phyloP scores from a whole-genome alignment of 2,329 filamentous ascomycete genomes.

The Hypoxylon sp. region DNA sequence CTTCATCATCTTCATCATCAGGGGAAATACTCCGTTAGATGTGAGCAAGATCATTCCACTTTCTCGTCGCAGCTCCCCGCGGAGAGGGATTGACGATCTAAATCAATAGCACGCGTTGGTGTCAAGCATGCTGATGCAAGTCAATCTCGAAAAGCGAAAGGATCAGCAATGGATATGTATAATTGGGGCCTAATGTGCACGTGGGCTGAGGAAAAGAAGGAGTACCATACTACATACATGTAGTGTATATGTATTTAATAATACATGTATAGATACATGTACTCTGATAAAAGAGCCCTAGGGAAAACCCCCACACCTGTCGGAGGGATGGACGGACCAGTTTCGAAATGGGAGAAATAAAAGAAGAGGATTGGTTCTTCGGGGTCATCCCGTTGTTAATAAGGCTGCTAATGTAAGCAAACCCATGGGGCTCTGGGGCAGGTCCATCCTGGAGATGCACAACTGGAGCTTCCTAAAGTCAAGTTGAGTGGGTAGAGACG shows the following conservation, averaged over 20 bases:
- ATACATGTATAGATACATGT: too few relatives aligned
- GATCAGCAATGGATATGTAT: constrained; percentile 33
- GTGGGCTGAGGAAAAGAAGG: constrained; percentile 21
- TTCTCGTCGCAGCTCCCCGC: constrained; percentile 16
- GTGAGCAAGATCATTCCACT: constrained; percentile 28
- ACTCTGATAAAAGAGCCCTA: too few relatives aligned
- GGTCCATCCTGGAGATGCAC: constrained; percentile 2
- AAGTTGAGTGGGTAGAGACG: constrained; percentile 11
- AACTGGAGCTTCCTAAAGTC: constrained; percentile 1
- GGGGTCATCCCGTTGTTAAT: constrained; percentile 24
- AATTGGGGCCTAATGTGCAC: constrained; percentile 22
- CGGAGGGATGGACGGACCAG: not conserved
- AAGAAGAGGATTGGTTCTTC: constrained; percentile 22
- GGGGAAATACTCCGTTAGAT: constrained; percentile 24
- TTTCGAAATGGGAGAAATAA: constrained; percentile 6
- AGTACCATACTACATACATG: too few relatives aligned
- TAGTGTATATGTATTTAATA: too few relatives aligned
- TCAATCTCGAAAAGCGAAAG: constrained; percentile 25
- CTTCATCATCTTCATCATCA: constrained; percentile 31
- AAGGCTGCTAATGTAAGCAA: constrained; percentile 37
- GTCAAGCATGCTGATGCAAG: constrained; percentile 34
- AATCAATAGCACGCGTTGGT: constrained; percentile 33
- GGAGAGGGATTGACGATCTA: constrained; percentile 36
- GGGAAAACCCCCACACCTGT: constrained; percentile 15
- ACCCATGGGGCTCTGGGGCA: constrained; percentile 35